Base-by-base conservation (phyloP, 306 rosid species). In the Oxytropis ochrocephala region DNA sequence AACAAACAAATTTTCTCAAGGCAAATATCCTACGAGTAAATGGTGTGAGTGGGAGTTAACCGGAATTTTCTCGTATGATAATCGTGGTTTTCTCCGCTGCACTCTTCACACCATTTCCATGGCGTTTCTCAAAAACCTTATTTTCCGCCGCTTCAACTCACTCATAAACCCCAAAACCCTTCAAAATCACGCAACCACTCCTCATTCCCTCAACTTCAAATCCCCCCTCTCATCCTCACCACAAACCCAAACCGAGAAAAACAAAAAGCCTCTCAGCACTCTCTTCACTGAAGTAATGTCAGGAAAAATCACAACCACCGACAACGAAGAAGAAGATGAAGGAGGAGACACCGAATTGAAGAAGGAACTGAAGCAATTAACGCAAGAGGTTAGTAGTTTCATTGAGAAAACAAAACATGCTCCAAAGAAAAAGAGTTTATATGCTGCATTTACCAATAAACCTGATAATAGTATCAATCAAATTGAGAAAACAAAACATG, bases 271-370 rank as follows among this genome's bases (percentile, higher is more conserved):
- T 4, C 69, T 85, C 62, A 60, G 65, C 59, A 69, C 75, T 33
- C 51, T 88, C 80, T 83, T 83, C 86, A 11, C 21, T 44, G 82
- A 75, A 71, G 84, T 84, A 16, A 75, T 76, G 6, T 60, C 57
- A 11, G 69, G 76, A 4, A 69, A 64, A 38, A 62, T 65, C 27
- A 19, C 68, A 36, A 57, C 50, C 54, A 11, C 13, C n/a, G 72
- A 27, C 10, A 51, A 52, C 0, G 52, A 62, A 35, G 9, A 63
- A 13, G 32, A 30, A 19, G 66, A 75, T 11, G 4, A 51, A 9
- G 63, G 69, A 58, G 71, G 16, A 18, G 73, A 21, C 44, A 60
- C 24, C 14, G 78, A 75, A 48, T 24, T 81, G 74, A 65, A 81
- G 76, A 74, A 72, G 2, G 69, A 50, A 14, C 69, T 82, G 53